Conservation (phyloP, 163 green algal species). For the Botryococcus braunii region DNA sequence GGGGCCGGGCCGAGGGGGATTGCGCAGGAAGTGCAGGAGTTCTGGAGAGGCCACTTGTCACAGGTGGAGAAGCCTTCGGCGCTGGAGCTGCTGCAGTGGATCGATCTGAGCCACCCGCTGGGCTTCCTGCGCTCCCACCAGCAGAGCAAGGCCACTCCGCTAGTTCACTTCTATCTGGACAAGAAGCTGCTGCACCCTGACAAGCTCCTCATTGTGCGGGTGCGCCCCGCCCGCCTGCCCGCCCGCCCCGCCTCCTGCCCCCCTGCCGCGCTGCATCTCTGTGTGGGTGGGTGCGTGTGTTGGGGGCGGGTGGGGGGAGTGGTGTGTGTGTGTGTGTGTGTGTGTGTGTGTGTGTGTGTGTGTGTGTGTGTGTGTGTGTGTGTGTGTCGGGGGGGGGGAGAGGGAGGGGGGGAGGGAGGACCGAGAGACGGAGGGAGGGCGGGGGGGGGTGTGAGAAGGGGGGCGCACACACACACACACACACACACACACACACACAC, state of each 20-base stretch:
- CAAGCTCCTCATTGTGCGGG: constrained; percentile 31
- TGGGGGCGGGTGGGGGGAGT: not conserved
- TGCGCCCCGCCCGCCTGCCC: constrained; percentile 2
- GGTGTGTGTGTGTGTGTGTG: not conserved
- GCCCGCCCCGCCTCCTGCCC: no score
- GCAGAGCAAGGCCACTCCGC: constrained; percentile 5
- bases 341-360: not conserved
- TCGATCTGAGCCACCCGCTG: constrained; percentile 28
- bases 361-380: not conserved
- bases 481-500: no score
- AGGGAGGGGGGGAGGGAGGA: not conserved
- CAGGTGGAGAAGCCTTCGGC: constrained; percentile 31
- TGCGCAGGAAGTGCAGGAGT: constrained; percentile 24
- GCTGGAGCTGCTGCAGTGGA: constrained; percentile 15
- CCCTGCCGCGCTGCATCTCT: not conserved
- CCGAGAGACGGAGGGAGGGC: no score
- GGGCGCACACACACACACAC: no score
- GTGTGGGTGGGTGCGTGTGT: not conserved
- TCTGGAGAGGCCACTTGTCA: constrained; percentile 26
- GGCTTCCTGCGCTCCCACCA: constrained; percentile 10
- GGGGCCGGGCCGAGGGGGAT: no score
- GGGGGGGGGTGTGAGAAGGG: no score
- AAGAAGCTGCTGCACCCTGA: constrained; percentile 32
- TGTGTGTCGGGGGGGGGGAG: not conserved
- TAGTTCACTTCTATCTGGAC: constrained; percentile 25